Evolutionary conservation across 768 basidiomycete species (phyloP).

Genomic region (Pleurotus giganteus): DNA sequence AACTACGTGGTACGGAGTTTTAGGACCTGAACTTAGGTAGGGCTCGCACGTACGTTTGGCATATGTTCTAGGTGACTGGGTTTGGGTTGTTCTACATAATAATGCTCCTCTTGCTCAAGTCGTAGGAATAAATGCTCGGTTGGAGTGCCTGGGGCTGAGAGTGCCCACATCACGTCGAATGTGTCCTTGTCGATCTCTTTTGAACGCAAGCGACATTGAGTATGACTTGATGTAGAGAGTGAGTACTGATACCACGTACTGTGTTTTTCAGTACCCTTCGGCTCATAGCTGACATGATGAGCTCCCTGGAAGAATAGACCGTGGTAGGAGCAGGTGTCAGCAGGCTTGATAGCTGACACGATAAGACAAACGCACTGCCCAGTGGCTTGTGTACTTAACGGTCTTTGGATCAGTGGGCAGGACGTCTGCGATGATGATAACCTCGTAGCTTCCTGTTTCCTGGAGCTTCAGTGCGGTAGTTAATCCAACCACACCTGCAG

Average conservation of each 20-base stretch:
- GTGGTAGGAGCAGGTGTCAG: background rate
- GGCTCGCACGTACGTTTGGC: slow-evolving; percentile 44
- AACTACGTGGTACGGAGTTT: slow-evolving; percentile 27
- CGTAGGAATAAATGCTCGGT: slow-evolving; percentile 66
- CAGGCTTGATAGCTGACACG: background rate
- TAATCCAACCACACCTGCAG: slow-evolving; percentile 76
- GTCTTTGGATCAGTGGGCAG: slow-evolving; percentile 72
- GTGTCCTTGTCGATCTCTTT: slow-evolving; percentile 70
- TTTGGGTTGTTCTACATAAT: slow-evolving; percentile 34
- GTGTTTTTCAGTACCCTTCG: slow-evolving; percentile 50
- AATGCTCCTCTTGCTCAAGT: slow-evolving; percentile 61
- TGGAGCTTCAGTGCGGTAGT: slow-evolving; percentile 74
- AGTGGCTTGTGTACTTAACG: slow-evolving; percentile 76
- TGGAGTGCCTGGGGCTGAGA: slow-evolving; percentile 57
- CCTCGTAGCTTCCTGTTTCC: slow-evolving; percentile 56
- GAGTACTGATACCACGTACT: slow-evolving; percentile 30
- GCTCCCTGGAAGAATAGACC: slow-evolving; percentile 57
- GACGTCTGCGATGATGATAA: slow-evolving; percentile 68
- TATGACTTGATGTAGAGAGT: background rate
- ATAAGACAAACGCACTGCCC: slow-evolving; percentile 61
- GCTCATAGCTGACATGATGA: slow-evolving; percentile 67
- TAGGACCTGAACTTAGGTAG: background rate
- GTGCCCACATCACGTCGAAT: slow-evolving; percentile 71
- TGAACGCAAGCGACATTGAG: background rate
- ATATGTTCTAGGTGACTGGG: slow-evolving; percentile 48